phyloP scores from a whole-genome alignment of 257 asterid genomes.

The Thymus quinquecostatus region DNA sequence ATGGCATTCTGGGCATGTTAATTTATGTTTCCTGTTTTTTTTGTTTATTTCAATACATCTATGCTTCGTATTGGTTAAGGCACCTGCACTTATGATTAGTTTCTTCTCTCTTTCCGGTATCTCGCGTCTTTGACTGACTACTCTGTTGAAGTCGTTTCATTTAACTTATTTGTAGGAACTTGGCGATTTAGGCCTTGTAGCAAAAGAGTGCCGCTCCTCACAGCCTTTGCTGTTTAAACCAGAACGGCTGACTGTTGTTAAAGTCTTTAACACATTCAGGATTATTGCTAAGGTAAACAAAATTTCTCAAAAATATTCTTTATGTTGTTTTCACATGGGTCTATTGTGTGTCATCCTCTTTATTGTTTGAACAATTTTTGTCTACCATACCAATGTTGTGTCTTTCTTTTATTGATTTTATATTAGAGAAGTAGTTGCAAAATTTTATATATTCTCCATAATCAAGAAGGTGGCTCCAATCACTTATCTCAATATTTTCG shows the following conservation, averaged over 20 bases:
- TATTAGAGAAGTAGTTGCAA: constrained; percentile 1
- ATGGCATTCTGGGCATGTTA: neutral
- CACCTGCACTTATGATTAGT: constrained; percentile 9
- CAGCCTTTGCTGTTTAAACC: constrained; percentile 91
- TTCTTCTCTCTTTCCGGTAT: constrained; percentile 5
- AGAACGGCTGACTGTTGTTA: constrained; percentile 71
- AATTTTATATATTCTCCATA: neutral
- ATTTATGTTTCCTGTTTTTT: constrained; percentile 4
- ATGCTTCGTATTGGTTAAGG: constrained; percentile 4
- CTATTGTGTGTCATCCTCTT: constrained; percentile 6
- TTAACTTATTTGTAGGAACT: constrained; percentile 57
- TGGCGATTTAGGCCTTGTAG: constrained; percentile 96
- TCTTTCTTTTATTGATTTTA: constrained; percentile 8
- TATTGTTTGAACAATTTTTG: neutral
- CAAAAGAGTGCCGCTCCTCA: constrained; percentile 90
- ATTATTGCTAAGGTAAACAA: constrained; percentile 76
- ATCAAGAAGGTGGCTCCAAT: constrained; percentile 1
- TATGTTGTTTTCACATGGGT: neutral
- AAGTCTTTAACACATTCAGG: constrained; percentile 83
- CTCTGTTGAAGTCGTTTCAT: constrained; percentile 21
- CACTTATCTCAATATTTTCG: neutral
- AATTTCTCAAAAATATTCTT: neutral
- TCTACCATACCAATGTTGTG: neutral
- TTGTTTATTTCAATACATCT: constrained; percentile 2
- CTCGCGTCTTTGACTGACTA: constrained; percentile 3